phyloP scores from a whole-genome alignment of 2,329 filamentous ascomycete species.

The Helicocarpus griseus region DNA sequence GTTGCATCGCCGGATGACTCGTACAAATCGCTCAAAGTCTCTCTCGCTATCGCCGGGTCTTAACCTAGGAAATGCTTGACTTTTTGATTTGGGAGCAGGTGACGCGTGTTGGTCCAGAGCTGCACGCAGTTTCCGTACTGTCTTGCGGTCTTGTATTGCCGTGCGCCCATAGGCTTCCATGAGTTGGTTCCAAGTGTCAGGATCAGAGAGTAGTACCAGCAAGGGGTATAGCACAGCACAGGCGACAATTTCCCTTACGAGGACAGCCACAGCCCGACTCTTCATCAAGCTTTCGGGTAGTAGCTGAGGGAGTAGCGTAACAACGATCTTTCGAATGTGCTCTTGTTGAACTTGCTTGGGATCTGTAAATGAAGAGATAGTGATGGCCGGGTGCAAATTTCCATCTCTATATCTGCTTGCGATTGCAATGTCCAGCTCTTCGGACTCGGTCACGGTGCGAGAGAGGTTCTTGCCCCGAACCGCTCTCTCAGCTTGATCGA shows the following conservation, averaged over 20 bases:
- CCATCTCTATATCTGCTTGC: conserved; percentile 89
- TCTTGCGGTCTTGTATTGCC: conserved; percentile 89
- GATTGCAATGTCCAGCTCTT: conserved; percentile 90
- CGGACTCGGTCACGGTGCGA: conserved; percentile 84
- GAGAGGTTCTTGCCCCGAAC: conserved; percentile 83
- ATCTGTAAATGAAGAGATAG: conserved; percentile 67
- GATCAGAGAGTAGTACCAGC: conserved; percentile 71
- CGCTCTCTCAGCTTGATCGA: conserved; percentile 77
- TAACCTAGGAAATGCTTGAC: conserved; percentile 69
- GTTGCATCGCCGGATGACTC: conserved; percentile 76
- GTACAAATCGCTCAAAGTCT: conserved; percentile 88
- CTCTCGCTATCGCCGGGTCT: conserved; percentile 74
- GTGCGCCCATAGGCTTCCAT: conserved; percentile 82
- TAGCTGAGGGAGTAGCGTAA: conserved; percentile 61
- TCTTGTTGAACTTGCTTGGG: conserved; percentile 79
- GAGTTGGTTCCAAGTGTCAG: conserved; percentile 94
- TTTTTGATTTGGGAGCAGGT: conserved; percentile 56
- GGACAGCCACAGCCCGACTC: conserved; percentile 68
- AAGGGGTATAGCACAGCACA: conserved; percentile 83
- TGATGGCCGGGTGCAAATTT: conserved; percentile 76
- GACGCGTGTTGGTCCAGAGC: conserved; percentile 91
- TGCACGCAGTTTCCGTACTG: conserved; percentile 80
- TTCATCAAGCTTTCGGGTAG: conserved; percentile 64
- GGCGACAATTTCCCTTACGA: conserved; percentile 82
- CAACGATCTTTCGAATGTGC: conserved; percentile 67